Evolutionary conservation across 148 eudicot species (phyloP).

Genomic region (Pharnaceum exiguum): DNA sequence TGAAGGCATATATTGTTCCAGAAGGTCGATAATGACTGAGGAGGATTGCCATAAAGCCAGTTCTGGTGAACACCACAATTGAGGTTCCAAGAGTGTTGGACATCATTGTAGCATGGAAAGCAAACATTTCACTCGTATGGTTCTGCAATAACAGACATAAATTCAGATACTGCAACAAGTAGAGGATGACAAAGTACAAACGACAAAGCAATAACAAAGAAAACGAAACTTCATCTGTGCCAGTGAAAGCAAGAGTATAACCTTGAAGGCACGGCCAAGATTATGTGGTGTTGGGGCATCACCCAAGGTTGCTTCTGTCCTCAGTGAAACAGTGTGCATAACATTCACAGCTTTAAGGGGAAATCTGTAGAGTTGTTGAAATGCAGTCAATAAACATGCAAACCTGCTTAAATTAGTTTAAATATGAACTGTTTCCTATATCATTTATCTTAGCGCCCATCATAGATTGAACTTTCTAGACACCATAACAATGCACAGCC

Average conservation of each 20-base stretch:
- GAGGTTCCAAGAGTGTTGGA: conserved; percentile 95
- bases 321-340: conserved; percentile 94
- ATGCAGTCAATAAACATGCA: not conserved
- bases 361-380: conserved; percentile 60
- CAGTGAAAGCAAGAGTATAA: conserved; percentile 10
- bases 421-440: no score
- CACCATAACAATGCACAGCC: not conserved
- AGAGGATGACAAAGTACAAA: not conserved
- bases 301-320: conserved; percentile 80
- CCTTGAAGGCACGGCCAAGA: conserved; percentile 82
- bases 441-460: not conserved
- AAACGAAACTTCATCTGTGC: not conserved
- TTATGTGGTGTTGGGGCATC: conserved; percentile 51
- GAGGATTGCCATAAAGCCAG: conserved; percentile 90
- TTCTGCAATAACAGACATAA: conserved; percentile 48
- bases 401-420: not conserved
- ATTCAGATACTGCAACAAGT: not conserved
- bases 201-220: not conserved
- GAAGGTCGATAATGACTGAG: conserved; percentile 96
- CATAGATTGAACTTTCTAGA: not conserved
- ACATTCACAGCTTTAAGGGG: conserved; percentile 97
- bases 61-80: conserved; percentile 89
- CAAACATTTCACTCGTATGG: conserved; percentile 99
- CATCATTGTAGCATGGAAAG: conserved; percentile 97
- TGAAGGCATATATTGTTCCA: conserved; percentile 90